Evolutionary conservation across 495 filamentous ascomycete genomes (phyloP), one percentile per base, ranked within the genome.

Genomic region (Glonium stellatum): DNA sequence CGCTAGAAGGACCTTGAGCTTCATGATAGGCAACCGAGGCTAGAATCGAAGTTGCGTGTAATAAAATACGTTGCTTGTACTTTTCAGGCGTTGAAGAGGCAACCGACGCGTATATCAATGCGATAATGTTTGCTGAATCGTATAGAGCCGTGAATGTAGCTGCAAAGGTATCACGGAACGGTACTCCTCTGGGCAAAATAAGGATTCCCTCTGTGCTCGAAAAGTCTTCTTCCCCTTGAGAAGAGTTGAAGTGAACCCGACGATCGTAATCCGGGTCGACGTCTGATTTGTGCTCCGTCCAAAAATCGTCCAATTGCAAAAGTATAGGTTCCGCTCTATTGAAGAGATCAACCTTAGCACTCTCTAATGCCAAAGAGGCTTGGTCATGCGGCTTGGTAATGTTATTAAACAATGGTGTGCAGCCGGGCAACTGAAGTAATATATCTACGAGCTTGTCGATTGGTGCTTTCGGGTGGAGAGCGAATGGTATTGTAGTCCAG

Each of bases 21-120:
- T 48, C 44, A 5, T 48, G 44, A 48, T 48, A 48, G 9, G 44
- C 44, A 48, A 48, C 22, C 44, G 44, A 48, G 22, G 44, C 44
- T n/a, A 48, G 13, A 9, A 48, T 22, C 8, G 44, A 15, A 48
- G 9, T 15, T 48, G 18, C 44, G 13, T 48, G 44, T 48, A 19
- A 5, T 15, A 15, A 8, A 0, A 48, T 48, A 9, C 22, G 5
- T 15, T 22, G 44, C 1, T 48, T 6, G 18, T 48, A 48, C 13
- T 15, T 48, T n/a, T 9, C 44, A 1, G 44, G 44, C 22, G 22
- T 15, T 1, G 13, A 8, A 8, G 44, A 48, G 5, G 44, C 13
- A n/a, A 15, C 44, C 13, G 44, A 19, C 0, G 18, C 8, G 22
- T 48, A 48, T 8, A 6, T 48, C 44, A 48, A n/a, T 8, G 44